Evolutionary conservation across 768 basidiomycete genomes (phyloP).

Genomic region (Hericium alpestre): DNA sequence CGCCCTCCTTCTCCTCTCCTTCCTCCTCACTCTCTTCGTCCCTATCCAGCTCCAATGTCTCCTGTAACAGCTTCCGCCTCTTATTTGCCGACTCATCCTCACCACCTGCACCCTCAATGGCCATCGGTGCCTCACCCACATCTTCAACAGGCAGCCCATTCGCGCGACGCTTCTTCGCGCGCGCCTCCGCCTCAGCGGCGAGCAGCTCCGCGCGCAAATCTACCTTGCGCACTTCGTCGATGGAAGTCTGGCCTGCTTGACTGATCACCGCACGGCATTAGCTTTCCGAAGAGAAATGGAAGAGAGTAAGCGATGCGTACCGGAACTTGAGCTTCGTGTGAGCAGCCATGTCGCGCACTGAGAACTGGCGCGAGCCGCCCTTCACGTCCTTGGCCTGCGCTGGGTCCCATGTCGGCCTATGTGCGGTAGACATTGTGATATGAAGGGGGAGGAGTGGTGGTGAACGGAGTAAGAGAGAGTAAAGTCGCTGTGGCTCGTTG

Average conservation of each 20-base stretch:
- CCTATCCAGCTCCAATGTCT: constrained; percentile 79
- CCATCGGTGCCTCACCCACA: constrained; percentile 24
- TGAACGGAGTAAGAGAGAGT: background rate
- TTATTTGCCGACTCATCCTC: constrained; percentile 66
- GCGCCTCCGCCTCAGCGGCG: constrained; percentile 77
- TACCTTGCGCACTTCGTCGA: constrained; percentile 60
- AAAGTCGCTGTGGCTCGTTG: background rate
- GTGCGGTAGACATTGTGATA: constrained; percentile 69
- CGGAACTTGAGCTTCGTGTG: constrained; percentile 99
- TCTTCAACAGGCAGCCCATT: constrained; percentile 44
- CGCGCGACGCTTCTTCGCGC: constrained; percentile 86
- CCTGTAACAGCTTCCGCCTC: constrained; percentile 78
- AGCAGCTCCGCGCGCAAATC: constrained; percentile 81
- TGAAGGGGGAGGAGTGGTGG: background rate
- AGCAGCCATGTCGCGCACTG: constrained; percentile 85
- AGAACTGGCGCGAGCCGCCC: constrained; percentile 86
- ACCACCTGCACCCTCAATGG: constrained; percentile 29
- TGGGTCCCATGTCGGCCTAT: constrained; percentile 95
- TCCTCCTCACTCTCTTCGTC: constrained; percentile 78
- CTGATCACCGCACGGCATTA: constrained; percentile 24
- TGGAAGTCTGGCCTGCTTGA: constrained; percentile 84
- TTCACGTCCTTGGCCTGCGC: constrained; percentile 89
- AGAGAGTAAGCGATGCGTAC: constrained; percentile 26
- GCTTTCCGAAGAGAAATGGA: background rate
- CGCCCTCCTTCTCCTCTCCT: constrained; percentile 25